Evolutionary conservation across 352 stramenopile species (phyloP), one percentile per base, ranked within the genome.

Genomic region (Phytophthora megakarya): DNA sequence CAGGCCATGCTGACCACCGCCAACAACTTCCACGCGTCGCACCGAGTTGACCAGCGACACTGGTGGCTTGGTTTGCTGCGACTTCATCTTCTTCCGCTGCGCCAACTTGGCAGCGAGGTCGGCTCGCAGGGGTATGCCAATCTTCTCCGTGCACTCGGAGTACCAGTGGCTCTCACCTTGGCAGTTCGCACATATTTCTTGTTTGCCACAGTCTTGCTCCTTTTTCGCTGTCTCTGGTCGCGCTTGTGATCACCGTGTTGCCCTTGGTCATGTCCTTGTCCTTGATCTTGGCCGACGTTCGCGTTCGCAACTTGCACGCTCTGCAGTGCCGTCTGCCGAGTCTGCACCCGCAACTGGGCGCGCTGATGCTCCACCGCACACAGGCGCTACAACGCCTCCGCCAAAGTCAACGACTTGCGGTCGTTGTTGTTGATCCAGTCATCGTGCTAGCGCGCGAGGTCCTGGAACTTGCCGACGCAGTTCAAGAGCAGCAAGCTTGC

Each of bases 341-440:
- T n/a, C 39, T 60, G 51, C n/a, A 12, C 13, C 39, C 50, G 18
- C 12, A 61, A 16, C 13, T 61, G 52, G 1, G 39, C 11, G 13
- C 19, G 5, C 40, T 51, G 39, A 30, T 51, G 40, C 12, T 61
- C 52, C 3, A 40, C 21, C 4, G 38, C 21, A 16, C 19, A 18
- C 11, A 60, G 38, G 26, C 51, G 51, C 39, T 60, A 40, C 25
- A 60, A 13, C 16, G 30, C 39, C 15, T 44, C 19, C 1, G 52
- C 28, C 3, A 60, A 18, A 26, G 9, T 44, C 22, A 49, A 5
- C 3, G 15, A n/a, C 40, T 51, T 51, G 13, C 40, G 52, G 19
- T 51, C 42, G 19, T 51, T n/a, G 18, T 50, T 15, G 38, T 50
- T 60, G 25, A 50, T 18, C 51, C 39, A 59, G 38, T 50, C 19